Conservation (phyloP, 192 early-diverging fungal genomes). For the Linnemannia exigua region DNA sequence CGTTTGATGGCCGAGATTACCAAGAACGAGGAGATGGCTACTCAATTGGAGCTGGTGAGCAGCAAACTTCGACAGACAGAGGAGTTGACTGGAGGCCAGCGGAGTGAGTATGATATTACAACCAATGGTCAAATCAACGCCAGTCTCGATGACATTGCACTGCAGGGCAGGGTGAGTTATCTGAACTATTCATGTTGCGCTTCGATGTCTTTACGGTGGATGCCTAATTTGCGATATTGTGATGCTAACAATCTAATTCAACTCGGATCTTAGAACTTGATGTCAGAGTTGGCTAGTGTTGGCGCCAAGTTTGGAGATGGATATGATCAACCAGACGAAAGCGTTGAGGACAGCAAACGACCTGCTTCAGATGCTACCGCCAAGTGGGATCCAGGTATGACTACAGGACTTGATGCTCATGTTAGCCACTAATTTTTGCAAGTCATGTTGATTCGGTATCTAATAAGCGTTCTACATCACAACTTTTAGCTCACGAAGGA, state of each 20-base stretch:
- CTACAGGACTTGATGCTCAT: neutral
- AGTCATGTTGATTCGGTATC: neutral
- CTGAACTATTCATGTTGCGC: neutral
- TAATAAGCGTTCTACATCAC: neutral
- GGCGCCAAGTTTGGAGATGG: conserved; percentile 35
- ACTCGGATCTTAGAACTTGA: conserved; percentile 12
- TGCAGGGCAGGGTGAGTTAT: conserved; percentile 12
- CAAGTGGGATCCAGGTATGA: conserved; percentile 20
- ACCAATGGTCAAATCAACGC: conserved; percentile 3
- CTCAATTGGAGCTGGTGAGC: conserved; percentile 34
- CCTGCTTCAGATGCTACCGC: neutral
- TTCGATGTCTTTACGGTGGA: neutral
- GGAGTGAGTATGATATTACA: conserved; percentile 28
- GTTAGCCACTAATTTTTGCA: neutral
- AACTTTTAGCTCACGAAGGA: conserved; percentile 23
- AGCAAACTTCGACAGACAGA: conserved; percentile 37
- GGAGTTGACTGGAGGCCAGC: conserved; percentile 26
- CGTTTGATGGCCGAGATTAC: conserved; percentile 38
- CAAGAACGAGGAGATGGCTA: conserved; percentile 28
- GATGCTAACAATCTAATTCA: neutral
- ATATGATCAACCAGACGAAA: conserved; percentile 14
- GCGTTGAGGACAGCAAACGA: neutral
- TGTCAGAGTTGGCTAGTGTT: conserved; percentile 35
- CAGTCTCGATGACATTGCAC: neutral
- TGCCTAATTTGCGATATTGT: neutral